phyloP scores from a whole-genome alignment of 2,329 filamentous ascomycete species.

The Cryphonectria nitschkei region DNA sequence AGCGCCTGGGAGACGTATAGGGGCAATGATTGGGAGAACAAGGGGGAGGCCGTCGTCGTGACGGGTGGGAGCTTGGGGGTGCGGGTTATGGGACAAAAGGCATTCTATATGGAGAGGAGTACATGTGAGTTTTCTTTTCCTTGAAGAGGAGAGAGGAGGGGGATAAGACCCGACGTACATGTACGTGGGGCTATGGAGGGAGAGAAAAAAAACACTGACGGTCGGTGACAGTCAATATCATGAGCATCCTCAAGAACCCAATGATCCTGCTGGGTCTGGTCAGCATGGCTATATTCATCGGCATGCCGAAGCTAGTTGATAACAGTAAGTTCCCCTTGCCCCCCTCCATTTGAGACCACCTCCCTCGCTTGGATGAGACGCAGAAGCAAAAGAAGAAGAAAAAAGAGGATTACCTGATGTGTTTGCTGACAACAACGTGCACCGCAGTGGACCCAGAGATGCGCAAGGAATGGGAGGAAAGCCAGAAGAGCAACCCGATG shows the following conservation, averaged over 20 bases:
- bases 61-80: constrained; percentile 58
- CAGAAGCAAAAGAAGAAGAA: too few species aligned
- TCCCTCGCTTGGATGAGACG: too few species aligned
- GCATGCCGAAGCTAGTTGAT: constrained; percentile 93
- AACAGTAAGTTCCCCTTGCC: constrained; percentile 70
- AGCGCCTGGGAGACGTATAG: constrained; percentile 82
- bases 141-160: background rate
- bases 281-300: constrained; percentile 81
- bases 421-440: constrained; percentile 1
- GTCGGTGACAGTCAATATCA: constrained; percentile 65
- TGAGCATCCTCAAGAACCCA: constrained; percentile 86
- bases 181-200: background rate
- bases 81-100: constrained; percentile 64
- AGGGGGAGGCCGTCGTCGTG: constrained; percentile 64
- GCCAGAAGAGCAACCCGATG: constrained; percentile 77
- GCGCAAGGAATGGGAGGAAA: constrained; percentile 88
- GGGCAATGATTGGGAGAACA: constrained; percentile 88
- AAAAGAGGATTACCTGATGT: background rate
- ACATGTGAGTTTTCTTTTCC: constrained; percentile 64
- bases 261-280: constrained; percentile 94
- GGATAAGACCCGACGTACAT: background rate
- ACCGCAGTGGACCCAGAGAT: constrained; percentile 93
- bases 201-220: background rate
- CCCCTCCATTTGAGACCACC: background rate
- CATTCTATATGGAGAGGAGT: constrained; percentile 75